Base-by-base conservation (phyloP, 2,329 filamentous ascomycete genomes). In the Monosporascus sp. region DNA sequence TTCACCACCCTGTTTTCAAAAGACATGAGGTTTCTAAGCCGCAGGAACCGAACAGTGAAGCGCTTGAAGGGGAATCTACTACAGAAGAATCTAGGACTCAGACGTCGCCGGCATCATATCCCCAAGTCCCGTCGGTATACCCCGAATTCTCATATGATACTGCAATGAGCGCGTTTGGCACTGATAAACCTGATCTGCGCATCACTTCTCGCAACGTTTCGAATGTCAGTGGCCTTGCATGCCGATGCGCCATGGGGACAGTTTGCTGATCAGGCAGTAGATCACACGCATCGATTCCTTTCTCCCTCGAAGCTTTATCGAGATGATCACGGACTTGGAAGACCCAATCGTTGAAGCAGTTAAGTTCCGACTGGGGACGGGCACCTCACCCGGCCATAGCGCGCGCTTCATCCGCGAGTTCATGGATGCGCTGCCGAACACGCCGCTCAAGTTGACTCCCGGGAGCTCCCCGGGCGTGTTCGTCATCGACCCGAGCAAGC, bases 161-260 rank as follows among this genome's bases (percentile, higher is more conserved):
- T 39, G 88, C 87, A 18, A 97, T 99, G 85, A 73, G 79, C 1
- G 75, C 72, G 3, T 96, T 92, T 64, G 94, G 94, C 11, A 88
- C 84, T 5, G 94, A 99, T 70, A 99, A 99, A 69, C 94, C 94
- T 4, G 94, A 99, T 65, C 73, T 93, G 9, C 83, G 94, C 18
- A 87, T 92, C 38, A 81, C 14, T 1, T 1, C 22, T 11, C 41
- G 46, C 2, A 18, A 55, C 5, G 57, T 82, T 1, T 85, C 84
- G 25, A 72, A 81, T 63, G 85, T 89, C 67, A 50, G 75, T 67
- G 17, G 9, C 27, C 1, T 9, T 31, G 27, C 11, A 31, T 31
- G 27, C 11, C 27, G 27, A 31, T 31, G 11, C 9, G 27, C 27
- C 3, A 31, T 14, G 27, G 27, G 27, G 14, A 11, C 9, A 31